Base-by-base conservation (phyloP, 441 rosid genomes). In the Sinapis alba region DNA sequence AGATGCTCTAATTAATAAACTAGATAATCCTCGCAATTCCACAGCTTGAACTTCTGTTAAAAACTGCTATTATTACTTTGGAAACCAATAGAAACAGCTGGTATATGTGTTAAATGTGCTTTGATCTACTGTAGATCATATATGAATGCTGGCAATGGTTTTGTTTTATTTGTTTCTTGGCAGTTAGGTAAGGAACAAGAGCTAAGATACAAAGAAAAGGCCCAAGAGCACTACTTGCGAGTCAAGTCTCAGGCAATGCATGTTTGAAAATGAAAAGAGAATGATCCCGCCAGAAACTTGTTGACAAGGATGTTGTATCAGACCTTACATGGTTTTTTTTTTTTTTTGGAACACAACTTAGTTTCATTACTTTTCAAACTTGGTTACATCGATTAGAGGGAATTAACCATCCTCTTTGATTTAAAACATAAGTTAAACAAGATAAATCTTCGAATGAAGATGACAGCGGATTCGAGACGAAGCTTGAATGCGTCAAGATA, bases 131-230 rank as follows among this genome's bases (percentile, higher is more conserved):
- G 6, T 38, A 38, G 45, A 38, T 38, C 45, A 38, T 26, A 23
- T 34, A 6, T 43, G 18, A 43, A 43, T 43, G n/a, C 13, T 9
- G 11, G 18, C 19, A n/a, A 15, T 45, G 53, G 19, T 15, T 45
- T 15, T n/a, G 19, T 45, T 15, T 15, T n/a, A 1, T 3, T 36
- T 10, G 1, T 10, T 36, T 10, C n/a, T 10, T 45, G 20, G 19
- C 53, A 82, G 97, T 91, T 76, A 87, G 97, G 92, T 76, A 87
- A 84, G 83, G 83, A 81, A 68, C 60, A 65, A 43, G 96, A 86
- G 69, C 70, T 92, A 68, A 80, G 69, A 68, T 89, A 90, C 71
- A 82, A 76, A 68, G 87, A 80, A 47, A 87, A 82, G 71, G 82
- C 91, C n/a, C 92, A 89, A 0, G 87, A 92, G 77, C 16, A 87